Conservation (phyloP, 305 asterid species). For the Fraxinus ornus region DNA sequence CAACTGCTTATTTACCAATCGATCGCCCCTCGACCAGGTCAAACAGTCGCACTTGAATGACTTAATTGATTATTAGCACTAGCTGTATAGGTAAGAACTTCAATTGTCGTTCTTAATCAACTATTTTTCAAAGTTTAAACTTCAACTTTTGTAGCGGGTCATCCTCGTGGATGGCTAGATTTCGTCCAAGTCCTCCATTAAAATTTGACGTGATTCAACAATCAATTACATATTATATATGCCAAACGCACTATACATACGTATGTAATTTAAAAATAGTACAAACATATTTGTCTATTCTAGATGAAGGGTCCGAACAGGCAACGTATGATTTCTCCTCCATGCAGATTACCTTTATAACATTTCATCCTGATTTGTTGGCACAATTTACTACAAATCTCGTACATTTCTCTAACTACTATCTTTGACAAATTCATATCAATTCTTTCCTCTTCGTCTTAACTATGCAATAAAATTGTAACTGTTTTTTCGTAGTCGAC, state of each 20-base stretch:
- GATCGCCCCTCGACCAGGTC: not conserved
- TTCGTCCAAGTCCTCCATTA: not conserved
- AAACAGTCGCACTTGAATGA: not conserved
- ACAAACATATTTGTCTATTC: not conserved
- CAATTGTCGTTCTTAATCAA: not conserved
- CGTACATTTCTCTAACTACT: not conserved
- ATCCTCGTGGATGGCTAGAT: not conserved
- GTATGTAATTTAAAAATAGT: not conserved
- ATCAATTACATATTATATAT: not conserved
- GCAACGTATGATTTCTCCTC: not conserved
- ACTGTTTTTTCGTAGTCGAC: not conserved
- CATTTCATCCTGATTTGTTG: not conserved
- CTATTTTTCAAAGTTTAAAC: not conserved
- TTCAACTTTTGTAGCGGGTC: not conserved
- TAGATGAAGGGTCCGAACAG: not conserved
- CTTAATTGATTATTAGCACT: not conserved
- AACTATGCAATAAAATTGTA: not conserved
- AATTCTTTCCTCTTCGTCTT: not conserved
- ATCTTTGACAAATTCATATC: not conserved
- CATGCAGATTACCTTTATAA: not conserved
- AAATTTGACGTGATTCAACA: not conserved
- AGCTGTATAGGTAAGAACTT: not conserved
- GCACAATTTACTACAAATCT: slow-evolving; percentile 1
- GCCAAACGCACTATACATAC: not conserved
- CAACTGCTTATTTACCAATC: not conserved